Evolutionary conservation across 768 basidiomycete genomes (phyloP).

Genomic region (Lepiota brunneoincarnata): DNA sequence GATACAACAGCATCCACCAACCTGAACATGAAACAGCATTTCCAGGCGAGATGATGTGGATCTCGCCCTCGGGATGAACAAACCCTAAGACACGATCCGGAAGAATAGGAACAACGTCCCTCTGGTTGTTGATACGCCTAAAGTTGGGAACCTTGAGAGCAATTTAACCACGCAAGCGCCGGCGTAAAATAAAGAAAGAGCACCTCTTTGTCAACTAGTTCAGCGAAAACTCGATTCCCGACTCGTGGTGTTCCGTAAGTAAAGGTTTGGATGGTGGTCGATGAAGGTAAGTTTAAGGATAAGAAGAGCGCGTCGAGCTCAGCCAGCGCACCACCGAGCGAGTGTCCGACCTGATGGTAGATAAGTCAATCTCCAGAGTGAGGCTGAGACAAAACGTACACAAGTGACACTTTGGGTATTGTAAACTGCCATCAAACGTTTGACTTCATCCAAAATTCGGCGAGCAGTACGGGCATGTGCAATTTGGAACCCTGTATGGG

Average conservation of each 20-base stretch:
- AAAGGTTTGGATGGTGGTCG: constrained; percentile 36
- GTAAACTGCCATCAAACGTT: constrained; percentile 33
- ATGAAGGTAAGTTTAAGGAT: constrained; percentile 40
- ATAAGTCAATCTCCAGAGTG: not conserved
- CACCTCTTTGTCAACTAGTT: constrained; percentile 45
- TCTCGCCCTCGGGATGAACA: constrained; percentile 51
- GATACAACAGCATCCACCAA: constrained; percentile 11
- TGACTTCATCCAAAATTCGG: constrained; percentile 43
- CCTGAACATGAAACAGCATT: constrained; percentile 36
- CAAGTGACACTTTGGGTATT: constrained; percentile 40
- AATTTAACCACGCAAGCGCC: not conserved
- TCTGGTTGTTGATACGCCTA: constrained; percentile 37
- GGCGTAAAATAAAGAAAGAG: not conserved
- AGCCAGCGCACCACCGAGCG: constrained; percentile 51
- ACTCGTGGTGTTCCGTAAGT: constrained; percentile 53
- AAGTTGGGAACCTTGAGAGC: constrained; percentile 31
- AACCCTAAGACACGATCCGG: constrained; percentile 51
- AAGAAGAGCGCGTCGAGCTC: constrained; percentile 51
- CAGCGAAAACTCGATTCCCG: constrained; percentile 45
- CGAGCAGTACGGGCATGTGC: constrained; percentile 47
- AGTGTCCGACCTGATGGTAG: constrained; percentile 41
- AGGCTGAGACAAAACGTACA: constrained; percentile 22
- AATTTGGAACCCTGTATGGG: constrained; percentile 53
- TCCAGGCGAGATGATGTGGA: constrained; percentile 45
- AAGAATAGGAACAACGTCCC: constrained; percentile 53